Conservation (phyloP, 2,329 filamentous ascomycete genomes). For the Xylaria sp. region DNA sequence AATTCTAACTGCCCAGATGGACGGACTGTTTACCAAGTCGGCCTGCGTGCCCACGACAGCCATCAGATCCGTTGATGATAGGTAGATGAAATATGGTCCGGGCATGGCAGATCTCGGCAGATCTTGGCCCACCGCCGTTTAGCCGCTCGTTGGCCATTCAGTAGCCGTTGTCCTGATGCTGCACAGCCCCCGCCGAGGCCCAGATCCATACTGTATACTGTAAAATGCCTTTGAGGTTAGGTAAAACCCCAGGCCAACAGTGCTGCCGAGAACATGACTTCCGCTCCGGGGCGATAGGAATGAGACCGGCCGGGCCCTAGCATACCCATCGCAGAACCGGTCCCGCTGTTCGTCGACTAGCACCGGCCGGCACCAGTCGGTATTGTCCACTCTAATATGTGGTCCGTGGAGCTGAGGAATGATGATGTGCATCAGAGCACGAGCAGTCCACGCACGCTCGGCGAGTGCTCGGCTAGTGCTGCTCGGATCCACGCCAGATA, state of each 20-base stretch:
- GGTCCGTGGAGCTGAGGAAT: neutral
- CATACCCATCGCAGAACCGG: neutral
- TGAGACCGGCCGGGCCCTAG: neutral
- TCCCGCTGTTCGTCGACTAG: no score
- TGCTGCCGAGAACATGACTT: slow-evolving; percentile 7
- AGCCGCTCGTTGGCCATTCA: no score
- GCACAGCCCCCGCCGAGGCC: slow-evolving; percentile 21
- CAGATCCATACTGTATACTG: neutral
- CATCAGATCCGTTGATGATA: neutral
- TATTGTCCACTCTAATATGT: neutral
- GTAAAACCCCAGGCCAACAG: no score
- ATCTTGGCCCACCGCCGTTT: slow-evolving; percentile 18
- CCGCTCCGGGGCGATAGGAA: neutral
- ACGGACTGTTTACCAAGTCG: no score
- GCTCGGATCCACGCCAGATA: neutral
- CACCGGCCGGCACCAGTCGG: no score
- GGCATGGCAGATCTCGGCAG: slow-evolving; percentile 26
- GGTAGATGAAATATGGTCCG: slow-evolving; percentile 7
- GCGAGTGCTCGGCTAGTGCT: no score
- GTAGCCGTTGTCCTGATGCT: neutral
- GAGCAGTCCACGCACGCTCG: neutral
- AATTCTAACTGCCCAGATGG: no score
- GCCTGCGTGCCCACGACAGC: no score
- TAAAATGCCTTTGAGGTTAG: no score
- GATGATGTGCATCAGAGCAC: neutral